Evolutionary conservation across 2,329 filamentous ascomycete genomes (phyloP).

Genomic region (Lachnellula subtilissima): DNA sequence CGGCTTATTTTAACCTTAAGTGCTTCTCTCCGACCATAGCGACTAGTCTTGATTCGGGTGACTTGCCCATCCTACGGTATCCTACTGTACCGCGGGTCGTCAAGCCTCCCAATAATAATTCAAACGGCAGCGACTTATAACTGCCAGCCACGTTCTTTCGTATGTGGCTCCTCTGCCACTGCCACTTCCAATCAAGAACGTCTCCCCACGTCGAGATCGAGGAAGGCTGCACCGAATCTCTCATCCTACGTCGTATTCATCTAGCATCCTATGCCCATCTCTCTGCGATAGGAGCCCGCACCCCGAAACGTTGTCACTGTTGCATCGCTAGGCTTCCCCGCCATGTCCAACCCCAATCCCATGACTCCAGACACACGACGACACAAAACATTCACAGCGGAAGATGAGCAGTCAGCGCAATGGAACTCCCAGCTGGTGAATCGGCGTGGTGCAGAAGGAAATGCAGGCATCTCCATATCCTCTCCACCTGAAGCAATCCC

Average conservation of each 20-base stretch:
- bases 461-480: slow-evolving; percentile 9
- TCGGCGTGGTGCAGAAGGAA: slow-evolving; percentile 10
- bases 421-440: slow-evolving; percentile 11
- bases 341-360: slow-evolving; percentile 23
- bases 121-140: background rate
- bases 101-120: too few relatives aligned
- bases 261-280: background rate
- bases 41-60: background rate
- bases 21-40: background rate
- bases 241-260: background rate
- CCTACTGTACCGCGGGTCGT: too few relatives aligned
- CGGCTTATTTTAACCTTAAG: background rate
- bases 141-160: background rate
- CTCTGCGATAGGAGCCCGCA: slow-evolving; percentile 2
- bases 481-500: slow-evolving; percentile 8
- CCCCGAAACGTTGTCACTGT: background rate
- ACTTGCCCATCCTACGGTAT: background rate
- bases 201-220: slow-evolving; percentile 13
- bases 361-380: slow-evolving; percentile 15
- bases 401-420: slow-evolving; percentile 4
- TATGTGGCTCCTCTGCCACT: slow-evolving; percentile 6
- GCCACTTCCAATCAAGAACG: slow-evolving; percentile 11
- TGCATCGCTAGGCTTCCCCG: slow-evolving; percentile 7
- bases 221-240: slow-evolving; percentile 9
- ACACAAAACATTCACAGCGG: slow-evolving; percentile 6